Base-by-base conservation (phyloP, 164 flowering plant genomes). In the Cinnamomum chago region DNA sequence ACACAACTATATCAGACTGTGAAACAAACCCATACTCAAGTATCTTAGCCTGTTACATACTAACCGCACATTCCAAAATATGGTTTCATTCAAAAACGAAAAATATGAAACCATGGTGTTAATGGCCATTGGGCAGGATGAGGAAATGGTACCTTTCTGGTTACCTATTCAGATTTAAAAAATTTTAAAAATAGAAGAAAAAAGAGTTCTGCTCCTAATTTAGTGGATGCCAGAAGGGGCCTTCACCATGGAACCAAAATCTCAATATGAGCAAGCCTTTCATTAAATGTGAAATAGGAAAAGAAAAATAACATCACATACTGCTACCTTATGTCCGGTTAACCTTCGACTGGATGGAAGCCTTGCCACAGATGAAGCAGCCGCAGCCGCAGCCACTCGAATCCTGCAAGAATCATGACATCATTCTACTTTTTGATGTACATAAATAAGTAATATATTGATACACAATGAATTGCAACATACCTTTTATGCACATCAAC, bases 401-500 rank as follows among this genome's bases (percentile, higher is more conserved):
- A 92, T 89, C 84, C 94, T 92, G 85, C 81, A 80, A 62, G 72
- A 72, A 47, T 10, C 5, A 68, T 17, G 52, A 67, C 58, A 24
- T 18, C 24, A 20, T 27, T 20, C 62, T 33, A 55, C 22, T 25
- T 67, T 28, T 20, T 30, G 47, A 67, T 67, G 33, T 67, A 67
- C 51, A 20, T n/a, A 25, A 13, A 28, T 14, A 10, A 18, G 23
- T 22, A 5, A 27, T 50, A 52, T 52, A 81, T 58, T 33, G 35
- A 64, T 15, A 58, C 51, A 15, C 50, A 35, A 15, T 35, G 15
- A 60, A 70, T 3, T 65, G 23, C 23, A 25, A 25, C 30, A 17
- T 81, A 90, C 97, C 97, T 86, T 81, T 86, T 90, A 81, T 92
- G 97, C 20, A 92, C 97, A 81, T 92, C 97, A 73, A 90, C 86